Evolutionary conservation across 345 rosid genomes (phyloP), one percentile per base, ranked within the genome.

Genomic region (Garcia nutans): DNA sequence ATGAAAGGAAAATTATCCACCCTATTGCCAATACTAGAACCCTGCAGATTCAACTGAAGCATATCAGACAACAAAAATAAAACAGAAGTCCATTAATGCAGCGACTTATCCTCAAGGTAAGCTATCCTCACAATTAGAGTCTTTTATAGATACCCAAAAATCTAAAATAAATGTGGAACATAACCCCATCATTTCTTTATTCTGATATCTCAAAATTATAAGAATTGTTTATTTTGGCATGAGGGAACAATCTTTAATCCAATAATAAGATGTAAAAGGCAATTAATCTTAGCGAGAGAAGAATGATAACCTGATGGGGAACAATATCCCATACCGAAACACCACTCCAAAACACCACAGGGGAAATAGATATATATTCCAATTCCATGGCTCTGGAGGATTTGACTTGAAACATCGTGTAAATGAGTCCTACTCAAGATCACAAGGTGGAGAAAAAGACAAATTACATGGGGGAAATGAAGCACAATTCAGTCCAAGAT

Each of bases 371-470:
- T 92, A 96, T 33, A 96, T 75, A 77, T 96, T 96, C 97, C 99
- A 93, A 77, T 91, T 96, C 99, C 99, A 93, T 37, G 93, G 97
- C 73, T 96, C 99, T 4, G 91, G 93, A 31, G 95, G 87, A 89
- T 82, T 96, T 13, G 97, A 93, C 87, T 96, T 96, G 81, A 96
- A 96, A 81, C 99, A 96, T 64, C 97, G 79, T 3, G 99, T 96
- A 80, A 96, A 93, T 0, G 98, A 78, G 66, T 96, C 99, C 98
- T 96, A 84, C 8, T 42, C 41, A 61, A 52, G 55, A 11, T 54
- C 60, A 55, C 37, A 52, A 2, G 17, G 31, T 17, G 13, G 45
- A 20, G 20, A 69, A 26, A 19, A 23, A 49, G 19, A 11, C 1
- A 66, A 66, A n/a, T 45, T 19, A n/a, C 31, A 67, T 24, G 3